Evolutionary conservation across 345 rosid species (phyloP), one percentile per base, ranked within the genome.

Genomic region (Melaleuca quinquenervia): DNA sequence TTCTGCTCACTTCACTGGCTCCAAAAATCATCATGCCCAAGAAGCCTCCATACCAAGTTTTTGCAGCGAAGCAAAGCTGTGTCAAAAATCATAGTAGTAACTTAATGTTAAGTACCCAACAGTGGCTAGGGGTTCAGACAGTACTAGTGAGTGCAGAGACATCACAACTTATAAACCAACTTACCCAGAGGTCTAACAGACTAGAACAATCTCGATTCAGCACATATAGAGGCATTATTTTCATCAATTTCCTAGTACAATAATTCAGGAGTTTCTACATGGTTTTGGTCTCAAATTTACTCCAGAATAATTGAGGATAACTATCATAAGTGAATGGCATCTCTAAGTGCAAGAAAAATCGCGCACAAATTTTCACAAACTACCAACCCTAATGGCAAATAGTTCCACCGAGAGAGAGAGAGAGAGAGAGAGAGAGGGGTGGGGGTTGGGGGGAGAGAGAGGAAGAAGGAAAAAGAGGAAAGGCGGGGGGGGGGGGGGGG

Each of bases 1-100:
- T 96, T 90, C 99, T 93, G 93, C 98, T 97, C 82, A 97, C 98
- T 92, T 97, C 99, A 92, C 98, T 97, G 85, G 99, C 98, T 86
- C 99, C 99, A 88, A 97, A 96, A 51, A 97, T 88, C 98, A 95
- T 97, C 98, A 97, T 87, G 51, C 98, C 98, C 88, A 97, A 84
- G 89, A 95, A 96, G 83, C 98, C 98, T 84, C 98, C 98, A 88
- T 93, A 94, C 99, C 98, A 97, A 62, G 98, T 97, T 90, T 97
- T 97, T 84, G 98, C 99, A 84, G 98, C 98, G 88, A 93, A 95
- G 86, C 99, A 97, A 88, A 95, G 96, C 99, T 96, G 95, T 85
- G 83, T 83, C 74, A 64, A 54, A 74, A 52, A 36, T 75, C 45
- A 51, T 51, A 55, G 29, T 58, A 29, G 32, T 32, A 70, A 70